Evolutionary conservation across 257 asterid genomes (phyloP), one percentile per base, ranked within the genome.

Genomic region (Primulina eburnea): DNA sequence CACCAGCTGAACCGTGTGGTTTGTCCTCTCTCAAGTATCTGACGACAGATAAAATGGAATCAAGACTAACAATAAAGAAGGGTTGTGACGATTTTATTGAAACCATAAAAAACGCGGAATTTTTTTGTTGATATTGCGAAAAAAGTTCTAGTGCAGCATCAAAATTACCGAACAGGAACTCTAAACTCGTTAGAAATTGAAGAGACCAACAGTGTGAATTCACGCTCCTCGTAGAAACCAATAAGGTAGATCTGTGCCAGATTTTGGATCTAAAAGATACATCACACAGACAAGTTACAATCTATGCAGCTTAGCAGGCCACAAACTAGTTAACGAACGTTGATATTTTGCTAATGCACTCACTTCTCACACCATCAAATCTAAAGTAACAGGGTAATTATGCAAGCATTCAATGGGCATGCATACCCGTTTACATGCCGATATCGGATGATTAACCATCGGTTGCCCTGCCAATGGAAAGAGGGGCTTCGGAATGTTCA

Each of bases 181-280:
- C 55, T 47, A 47, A 47, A 47, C 55, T 47, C 55, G 6, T 47
- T 47, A 5, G 55, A 47, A 75, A 35, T 73, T 12, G 97, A 92
- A 1, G 98, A 89, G 34, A 89, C 96, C 72, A 86, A 89, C 60
- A 92, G 65, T 1, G 98, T 89, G 72, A 92, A 92, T 72, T 92
- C 98, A 38, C 98, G 96, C 84, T 92, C 98, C 84, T 92, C 97
- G 21, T 92, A 92, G 80, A 92, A 89, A 58, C 98, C 97, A 76
- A 92, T 62, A 7, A 92, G 95, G 78, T 85, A 92, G 78, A 92
- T 84, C 81, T 85, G 97, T 37, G 83, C 97, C 70, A 89, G 87
- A 81, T 89, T 89, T 20, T 96, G 98, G 77, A 92, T 89, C 98
- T 92, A 75, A 58, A 72, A 47, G 71, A 76, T 47, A 77, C 75